Conservation (phyloP, 176 grass and related monocot species). For the Saccharum officinarum region DNA sequence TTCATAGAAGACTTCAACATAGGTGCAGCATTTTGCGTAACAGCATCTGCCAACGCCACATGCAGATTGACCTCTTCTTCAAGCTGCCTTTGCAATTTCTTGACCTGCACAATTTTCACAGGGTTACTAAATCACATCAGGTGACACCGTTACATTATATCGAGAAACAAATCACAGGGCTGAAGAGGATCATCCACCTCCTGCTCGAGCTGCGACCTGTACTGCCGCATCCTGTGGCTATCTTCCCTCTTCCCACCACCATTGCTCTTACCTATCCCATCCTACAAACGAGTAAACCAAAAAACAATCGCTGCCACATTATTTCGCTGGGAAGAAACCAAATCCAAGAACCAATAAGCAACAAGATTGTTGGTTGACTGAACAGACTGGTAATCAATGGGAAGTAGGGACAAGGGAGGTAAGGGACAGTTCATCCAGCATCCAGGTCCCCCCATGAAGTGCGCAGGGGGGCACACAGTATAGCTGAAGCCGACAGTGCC, state of each 20-base stretch:
- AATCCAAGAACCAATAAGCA: constrained; percentile 22
- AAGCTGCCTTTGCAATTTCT: constrained; percentile 82
- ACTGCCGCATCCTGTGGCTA: constrained; percentile 43
- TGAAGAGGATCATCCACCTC: constrained; percentile 52
- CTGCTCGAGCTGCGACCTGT: constrained; percentile 77
- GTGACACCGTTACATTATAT: background rate
- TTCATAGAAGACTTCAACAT: constrained; percentile 61
- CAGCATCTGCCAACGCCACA: constrained; percentile 66
- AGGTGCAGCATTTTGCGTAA: constrained; percentile 43
- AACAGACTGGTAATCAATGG: constrained; percentile 27
- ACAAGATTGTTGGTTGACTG: constrained; percentile 53
- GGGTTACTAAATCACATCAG: background rate
- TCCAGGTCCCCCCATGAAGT: constrained; percentile 28
- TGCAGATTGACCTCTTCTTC: constrained; percentile 87
- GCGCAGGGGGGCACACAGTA: constrained; percentile 23
- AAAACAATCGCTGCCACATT: background rate
- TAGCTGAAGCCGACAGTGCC: constrained; percentile 33
- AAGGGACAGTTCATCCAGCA: constrained; percentile 34
- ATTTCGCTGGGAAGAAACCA: constrained; percentile 19
- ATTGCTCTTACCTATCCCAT: constrained; percentile 50
- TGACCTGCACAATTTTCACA: constrained; percentile 50
- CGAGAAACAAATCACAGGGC: background rate
- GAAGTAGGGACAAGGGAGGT: constrained; percentile 30
- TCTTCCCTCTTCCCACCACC: constrained; percentile 49
- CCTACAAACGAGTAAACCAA: constrained; percentile 46